These are phyloP conservation scores for Tetrapyrgos nigripes DNA, from an alignment of 1,284 basidiomycete species.

Conservation along the genomic window DNA sequence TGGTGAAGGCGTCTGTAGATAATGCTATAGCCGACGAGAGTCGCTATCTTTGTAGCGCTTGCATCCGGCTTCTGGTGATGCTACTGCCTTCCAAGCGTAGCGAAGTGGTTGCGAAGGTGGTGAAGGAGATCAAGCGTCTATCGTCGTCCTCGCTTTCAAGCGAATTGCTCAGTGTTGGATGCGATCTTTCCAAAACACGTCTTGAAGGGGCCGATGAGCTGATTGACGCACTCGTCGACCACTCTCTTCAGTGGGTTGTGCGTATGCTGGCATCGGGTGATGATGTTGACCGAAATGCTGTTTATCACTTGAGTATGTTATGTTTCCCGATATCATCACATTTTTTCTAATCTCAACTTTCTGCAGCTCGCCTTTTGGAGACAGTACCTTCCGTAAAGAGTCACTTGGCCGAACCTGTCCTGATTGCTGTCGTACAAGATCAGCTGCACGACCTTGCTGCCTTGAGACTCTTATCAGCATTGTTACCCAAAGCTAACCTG, in stretches of 20 bases:
- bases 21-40: conserved; percentile 18
- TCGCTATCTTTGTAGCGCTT: conserved; percentile 27
- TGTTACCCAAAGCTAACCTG: conserved; percentile 53
- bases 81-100: not conserved
- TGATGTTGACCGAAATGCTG: conserved; percentile 25
- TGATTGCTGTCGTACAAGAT: conserved; percentile 71
- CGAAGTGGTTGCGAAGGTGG: not conserved
- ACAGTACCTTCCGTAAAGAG: conserved; percentile 49
- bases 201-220: conserved; percentile 31
- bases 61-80: conserved; percentile 21
- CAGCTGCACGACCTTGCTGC: conserved; percentile 52
- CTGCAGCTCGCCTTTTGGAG: conserved; percentile 29
- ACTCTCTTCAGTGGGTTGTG: conserved; percentile 57
- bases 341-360: conserved; percentile 12
- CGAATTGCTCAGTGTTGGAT: conserved; percentile 37
- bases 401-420: conserved; percentile 76
- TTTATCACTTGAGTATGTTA: conserved; percentile 49
- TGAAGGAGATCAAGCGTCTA: conserved; percentile 17
- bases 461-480: conserved; percentile 54
- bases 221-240: conserved; percentile 44
- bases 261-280: conserved; percentile 41
- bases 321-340: not conserved
- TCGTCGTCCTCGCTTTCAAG: conserved; percentile 23
- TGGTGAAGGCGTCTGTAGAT: conserved; percentile 25
- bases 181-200: conserved; percentile 25